Evolutionary conservation across 2,329 filamentous ascomycete species (phyloP), one percentile per base, ranked within the genome.

Genomic region (Periconia sp.): DNA sequence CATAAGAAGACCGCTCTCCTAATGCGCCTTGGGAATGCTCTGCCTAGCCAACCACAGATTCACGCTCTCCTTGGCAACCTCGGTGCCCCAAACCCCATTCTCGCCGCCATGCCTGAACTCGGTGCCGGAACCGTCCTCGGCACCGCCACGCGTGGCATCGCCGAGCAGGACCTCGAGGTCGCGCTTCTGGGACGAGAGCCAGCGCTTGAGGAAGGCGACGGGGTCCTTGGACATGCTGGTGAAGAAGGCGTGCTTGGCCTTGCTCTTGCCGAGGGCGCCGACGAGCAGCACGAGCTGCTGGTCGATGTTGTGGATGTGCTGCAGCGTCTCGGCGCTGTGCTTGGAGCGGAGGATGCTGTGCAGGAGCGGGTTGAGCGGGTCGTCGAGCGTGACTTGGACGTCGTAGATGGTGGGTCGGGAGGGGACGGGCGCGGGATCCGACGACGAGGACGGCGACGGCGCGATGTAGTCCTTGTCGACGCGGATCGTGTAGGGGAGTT

Each of bases 241-340:
- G 74, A 94, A 88, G 78, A 99, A 99, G 15, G 87, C 85, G 71
- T 96, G 91, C 71, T 96, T 96, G 20, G 91, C 90, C 71, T 96
- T 96, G 23, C 90, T 91, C 61, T 92, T 86, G 27, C 87, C 83
- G 43, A 97, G 83, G 1, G 90, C 91, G 71, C 96, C 91, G 52
- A 97, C 81, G 18, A 96, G 81, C 14, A 90, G 81, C 0, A 92
- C 90, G 2, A 97, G 81, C 62, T 96, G 89, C 54, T 96, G 92
- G 68, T 99, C 94, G 18, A 96, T 81, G 6, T 77, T 75, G 27
- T 85, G 81, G 50, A 97, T 90, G 57, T 92, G 86, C 61, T 89
- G 88, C 30, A 97, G 83, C 66, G 87, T 88, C 40, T 81, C 77
- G 15, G 87, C 83, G 74, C 75, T 76, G 33, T 70, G 60, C 37